Evolutionary conservation across 2,329 filamentous ascomycete species (phyloP).

Genomic region (Xylaria sp.): DNA sequence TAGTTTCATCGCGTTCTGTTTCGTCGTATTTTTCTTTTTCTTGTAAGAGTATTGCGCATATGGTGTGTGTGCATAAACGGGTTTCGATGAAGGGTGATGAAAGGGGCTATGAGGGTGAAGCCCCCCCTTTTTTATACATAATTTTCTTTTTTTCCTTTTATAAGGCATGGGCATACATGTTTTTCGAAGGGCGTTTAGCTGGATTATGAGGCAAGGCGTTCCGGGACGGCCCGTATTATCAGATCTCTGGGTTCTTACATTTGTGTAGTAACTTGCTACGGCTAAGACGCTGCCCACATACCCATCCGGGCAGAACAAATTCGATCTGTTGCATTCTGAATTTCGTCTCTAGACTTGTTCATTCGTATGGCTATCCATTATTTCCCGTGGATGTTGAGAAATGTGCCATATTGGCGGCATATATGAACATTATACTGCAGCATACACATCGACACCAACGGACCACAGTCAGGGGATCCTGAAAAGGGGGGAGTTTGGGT

Average conservation of each 20-base stretch:
- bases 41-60: slow-evolving; percentile 41
- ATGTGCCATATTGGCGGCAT: neutral
- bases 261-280: slow-evolving; percentile 7
- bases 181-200: slow-evolving; percentile 11
- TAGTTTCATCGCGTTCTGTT: slow-evolving; percentile 85
- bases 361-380: neutral
- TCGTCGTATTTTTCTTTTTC: slow-evolving; percentile 78
- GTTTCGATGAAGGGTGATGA: neutral
- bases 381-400: neutral
- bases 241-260: slow-evolving; percentile 1
- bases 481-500: slow-evolving; percentile 11
- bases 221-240: slow-evolving; percentile 2
- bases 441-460: neutral
- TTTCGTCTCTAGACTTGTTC: neutral
- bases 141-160: slow-evolving; percentile 5
- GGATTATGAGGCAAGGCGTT: slow-evolving; percentile 19
- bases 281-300: slow-evolving; percentile 1
- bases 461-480: neutral
- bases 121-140: slow-evolving; percentile 6
- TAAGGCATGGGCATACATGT: slow-evolving; percentile 4
- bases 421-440: neutral
- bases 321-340: neutral
- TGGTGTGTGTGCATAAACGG: neutral
- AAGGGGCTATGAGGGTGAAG: neutral
- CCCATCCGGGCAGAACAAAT: slow-evolving; percentile 1